Conservation (phyloP, 2,329 filamentous ascomycete species). For the Cercospora sp. region DNA sequence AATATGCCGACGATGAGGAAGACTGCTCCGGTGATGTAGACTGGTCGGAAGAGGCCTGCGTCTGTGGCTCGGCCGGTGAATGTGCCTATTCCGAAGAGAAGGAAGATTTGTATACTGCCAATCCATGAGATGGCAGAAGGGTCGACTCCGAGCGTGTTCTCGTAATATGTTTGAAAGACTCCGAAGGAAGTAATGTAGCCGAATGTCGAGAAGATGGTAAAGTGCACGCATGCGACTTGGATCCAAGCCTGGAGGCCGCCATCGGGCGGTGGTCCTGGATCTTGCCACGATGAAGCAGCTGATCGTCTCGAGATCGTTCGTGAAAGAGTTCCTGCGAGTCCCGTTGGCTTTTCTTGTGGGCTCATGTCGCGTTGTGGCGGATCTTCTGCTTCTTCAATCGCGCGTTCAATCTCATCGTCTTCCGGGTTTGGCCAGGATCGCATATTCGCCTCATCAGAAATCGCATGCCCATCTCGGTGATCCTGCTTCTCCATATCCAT, state of each 20-base stretch:
- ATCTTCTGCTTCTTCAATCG: constrained; percentile 24
- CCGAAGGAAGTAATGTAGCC: constrained; percentile 36
- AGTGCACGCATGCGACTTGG: constrained; percentile 32
- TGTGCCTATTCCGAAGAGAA: constrained; percentile 54
- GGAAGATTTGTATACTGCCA: constrained; percentile 53
- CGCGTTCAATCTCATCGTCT: constrained; percentile 27
- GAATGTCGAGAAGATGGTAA: constrained; percentile 39
- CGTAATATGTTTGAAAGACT: constrained; percentile 51
- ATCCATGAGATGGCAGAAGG: constrained; percentile 55
- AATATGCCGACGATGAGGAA: constrained; percentile 54
- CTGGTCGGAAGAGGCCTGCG: constrained; percentile 48
- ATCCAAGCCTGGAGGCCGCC: constrained; percentile 43
- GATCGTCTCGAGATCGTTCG: constrained; percentile 33
- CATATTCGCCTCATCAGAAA: constrained; percentile 8
- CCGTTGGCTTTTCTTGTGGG: constrained; percentile 5
- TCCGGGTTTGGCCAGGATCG: constrained; percentile 25
- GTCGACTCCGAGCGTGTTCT: constrained; percentile 34
- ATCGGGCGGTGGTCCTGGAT: constrained; percentile 45
- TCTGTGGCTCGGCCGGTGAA: constrained; percentile 56
- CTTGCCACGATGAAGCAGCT: constrained; percentile 31
- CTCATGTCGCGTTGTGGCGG: constrained; percentile 2
- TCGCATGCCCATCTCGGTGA: background rate
- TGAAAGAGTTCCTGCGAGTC: constrained; percentile 18
- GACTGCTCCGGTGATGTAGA: constrained; percentile 47
- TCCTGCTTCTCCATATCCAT: constrained; percentile 9